phyloP scores from a whole-genome alignment of 2,329 filamentous ascomycete species.

The Fusarium falciforme region DNA sequence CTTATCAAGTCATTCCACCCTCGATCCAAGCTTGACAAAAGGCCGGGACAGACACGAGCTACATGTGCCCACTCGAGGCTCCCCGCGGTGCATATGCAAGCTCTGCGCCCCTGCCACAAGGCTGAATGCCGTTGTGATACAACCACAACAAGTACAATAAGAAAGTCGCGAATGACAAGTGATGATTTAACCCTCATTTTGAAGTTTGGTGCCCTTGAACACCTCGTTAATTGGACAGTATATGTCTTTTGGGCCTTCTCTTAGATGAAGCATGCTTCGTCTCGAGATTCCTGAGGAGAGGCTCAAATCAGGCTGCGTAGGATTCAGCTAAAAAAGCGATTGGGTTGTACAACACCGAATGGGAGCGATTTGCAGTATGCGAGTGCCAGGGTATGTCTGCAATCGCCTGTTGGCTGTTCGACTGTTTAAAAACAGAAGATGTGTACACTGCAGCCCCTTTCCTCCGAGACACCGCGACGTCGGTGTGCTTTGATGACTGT shows the following conservation, averaged over 20 bases:
- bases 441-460: no score
- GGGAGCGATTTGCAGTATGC: background rate
- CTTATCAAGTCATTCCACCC: no score
- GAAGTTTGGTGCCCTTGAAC: no score
- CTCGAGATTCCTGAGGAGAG: background rate
- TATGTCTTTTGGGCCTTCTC: no score
- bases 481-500: background rate
- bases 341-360: background rate
- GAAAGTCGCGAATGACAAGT: no score
- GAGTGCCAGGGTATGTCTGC: background rate
- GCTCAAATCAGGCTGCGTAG: background rate
- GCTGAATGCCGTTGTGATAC: background rate
- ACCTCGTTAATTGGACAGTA: no score
- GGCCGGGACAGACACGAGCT: background rate
- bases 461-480: background rate
- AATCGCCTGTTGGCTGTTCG: no score
- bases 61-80: background rate
- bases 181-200: no score
- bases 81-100: background rate
- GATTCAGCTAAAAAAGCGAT: background rate
- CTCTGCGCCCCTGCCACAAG: background rate
- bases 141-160: no score
- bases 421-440: no score
- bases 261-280: no score
- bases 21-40: background rate